Conservation (phyloP, 2,329 filamentous ascomycete genomes). For the Thelonectria olida region DNA sequence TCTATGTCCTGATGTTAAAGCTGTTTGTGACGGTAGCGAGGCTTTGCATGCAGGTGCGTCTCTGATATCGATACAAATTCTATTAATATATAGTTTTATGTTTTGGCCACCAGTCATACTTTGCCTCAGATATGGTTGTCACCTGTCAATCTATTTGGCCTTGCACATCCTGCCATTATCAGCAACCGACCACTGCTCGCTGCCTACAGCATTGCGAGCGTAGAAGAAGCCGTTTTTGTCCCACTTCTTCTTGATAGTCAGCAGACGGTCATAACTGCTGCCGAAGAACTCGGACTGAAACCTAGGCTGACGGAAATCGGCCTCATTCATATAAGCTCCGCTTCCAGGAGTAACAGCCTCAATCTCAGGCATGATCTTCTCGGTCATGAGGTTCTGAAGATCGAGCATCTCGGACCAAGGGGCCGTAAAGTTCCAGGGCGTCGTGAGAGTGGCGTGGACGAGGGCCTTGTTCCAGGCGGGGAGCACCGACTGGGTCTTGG, state of each 20-base stretch:
- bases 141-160: too few species aligned
- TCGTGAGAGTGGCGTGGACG: constrained; percentile 30
- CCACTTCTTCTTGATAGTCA: constrained; percentile 1
- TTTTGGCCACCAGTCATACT: too few species aligned
- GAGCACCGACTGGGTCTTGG: constrained; percentile 47
- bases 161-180: neutral
- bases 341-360: neutral
- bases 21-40: too few species aligned
- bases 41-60: too few species aligned
- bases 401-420: neutral
- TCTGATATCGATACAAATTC: too few species aligned
- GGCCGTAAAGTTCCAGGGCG: constrained; percentile 6
- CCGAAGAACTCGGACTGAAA: neutral
- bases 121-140: too few species aligned
- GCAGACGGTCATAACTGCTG: neutral
- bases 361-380: neutral
- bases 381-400: neutral
- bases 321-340: constrained; percentile 4
- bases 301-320: neutral
- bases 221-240: neutral
- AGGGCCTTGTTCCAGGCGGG: constrained; percentile 52
- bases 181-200: neutral
- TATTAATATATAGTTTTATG: too few species aligned
- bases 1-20: too few species aligned
- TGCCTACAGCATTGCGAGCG: neutral